Percentiles rank a stretch among this genome's conserved stretches.
Conservation (phyloP, 352 stramenopile genomes). For the Pythium insidiosum region DNA sequence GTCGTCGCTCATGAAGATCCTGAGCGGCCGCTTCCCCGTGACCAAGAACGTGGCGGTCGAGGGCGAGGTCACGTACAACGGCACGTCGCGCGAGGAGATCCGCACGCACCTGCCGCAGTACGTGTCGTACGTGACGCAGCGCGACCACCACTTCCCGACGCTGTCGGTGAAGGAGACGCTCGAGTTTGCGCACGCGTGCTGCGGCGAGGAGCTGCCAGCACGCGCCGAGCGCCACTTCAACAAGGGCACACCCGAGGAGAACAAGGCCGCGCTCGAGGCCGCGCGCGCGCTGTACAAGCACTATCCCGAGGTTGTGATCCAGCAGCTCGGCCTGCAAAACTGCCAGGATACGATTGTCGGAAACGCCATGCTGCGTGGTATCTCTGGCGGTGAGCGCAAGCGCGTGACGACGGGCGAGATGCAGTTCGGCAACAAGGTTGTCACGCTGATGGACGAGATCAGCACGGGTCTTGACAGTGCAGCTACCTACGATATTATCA, state of each 20-base stretch:
- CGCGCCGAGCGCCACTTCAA: constrained; percentile 22
- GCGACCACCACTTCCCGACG: constrained; percentile 19
- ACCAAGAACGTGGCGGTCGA: no score
- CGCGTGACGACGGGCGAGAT: constrained; percentile 76
- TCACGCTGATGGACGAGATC: constrained; percentile 87
- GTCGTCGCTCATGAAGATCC: no score
- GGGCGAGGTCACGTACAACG: no score
- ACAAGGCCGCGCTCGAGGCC: constrained; percentile 9
- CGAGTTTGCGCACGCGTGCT: constrained; percentile 17
- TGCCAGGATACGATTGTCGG: constrained; percentile 55
- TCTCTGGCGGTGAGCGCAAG: constrained; percentile 61
- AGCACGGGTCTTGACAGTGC: constrained; percentile 88
- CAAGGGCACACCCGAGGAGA: constrained; percentile 19
- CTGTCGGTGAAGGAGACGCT: constrained; percentile 24
- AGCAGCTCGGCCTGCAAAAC: constrained; percentile 23
- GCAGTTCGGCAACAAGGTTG: constrained; percentile 47
- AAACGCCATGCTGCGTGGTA: constrained; percentile 38
- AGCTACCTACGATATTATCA: constrained; percentile 87
- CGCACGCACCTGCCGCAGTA: no score
- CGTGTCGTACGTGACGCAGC: no score
- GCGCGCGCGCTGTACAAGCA: constrained; percentile 9
- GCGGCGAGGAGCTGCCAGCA: constrained; percentile 8
- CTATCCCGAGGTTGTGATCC: constrained; percentile 26
- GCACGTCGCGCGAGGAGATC: no score
- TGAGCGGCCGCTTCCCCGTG: no score